phyloP scores from a whole-genome alignment of 352 stramenopile genomes.

The Phytophthora multivora region DNA sequence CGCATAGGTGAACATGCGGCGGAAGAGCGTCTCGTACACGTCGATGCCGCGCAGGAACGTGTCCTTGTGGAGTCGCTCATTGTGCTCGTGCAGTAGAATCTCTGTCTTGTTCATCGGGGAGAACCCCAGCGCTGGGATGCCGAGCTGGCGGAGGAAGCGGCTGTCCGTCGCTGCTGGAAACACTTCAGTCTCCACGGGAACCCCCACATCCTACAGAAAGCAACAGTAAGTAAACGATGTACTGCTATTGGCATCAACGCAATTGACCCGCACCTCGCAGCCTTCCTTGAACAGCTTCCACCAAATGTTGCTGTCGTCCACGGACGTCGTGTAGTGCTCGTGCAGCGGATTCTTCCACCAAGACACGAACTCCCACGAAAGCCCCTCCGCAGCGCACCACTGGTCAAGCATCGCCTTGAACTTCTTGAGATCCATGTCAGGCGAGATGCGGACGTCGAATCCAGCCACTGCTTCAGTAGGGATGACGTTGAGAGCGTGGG shows the following conservation, averaged over 20 bases:
- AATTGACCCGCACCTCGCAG: slow-evolving; percentile 34
- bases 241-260: background rate
- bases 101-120: slow-evolving; percentile 95
- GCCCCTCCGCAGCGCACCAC: slow-evolving; percentile 88
- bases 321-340: slow-evolving; percentile 69
- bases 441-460: slow-evolving; percentile 95
- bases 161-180: slow-evolving; percentile 96
- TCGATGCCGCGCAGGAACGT: slow-evolving; percentile 93
- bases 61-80: slow-evolving; percentile 93
- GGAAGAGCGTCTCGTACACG: slow-evolving; percentile 80
- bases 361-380: slow-evolving; percentile 82
- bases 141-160: slow-evolving; percentile 90
- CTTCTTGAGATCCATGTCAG: slow-evolving; percentile 80
- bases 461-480: slow-evolving; percentile 89
- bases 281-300: slow-evolving; percentile 60
- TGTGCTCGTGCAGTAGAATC: slow-evolving; percentile 96
- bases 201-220: slow-evolving; percentile 48
- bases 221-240: background rate
- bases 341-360: slow-evolving; percentile 46
- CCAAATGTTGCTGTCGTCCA: slow-evolving; percentile 59
- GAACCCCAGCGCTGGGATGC: slow-evolving; percentile 93
- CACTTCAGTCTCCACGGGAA: slow-evolving; percentile 87
- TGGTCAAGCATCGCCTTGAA: slow-evolving; percentile 89
- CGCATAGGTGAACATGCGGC: slow-evolving; percentile 46
- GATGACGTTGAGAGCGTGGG: slow-evolving; percentile 94